Evolutionary conservation across 176 grass and related monocot species (phyloP), one percentile per base, ranked within the genome.

Genomic region (Zea mays): DNA sequence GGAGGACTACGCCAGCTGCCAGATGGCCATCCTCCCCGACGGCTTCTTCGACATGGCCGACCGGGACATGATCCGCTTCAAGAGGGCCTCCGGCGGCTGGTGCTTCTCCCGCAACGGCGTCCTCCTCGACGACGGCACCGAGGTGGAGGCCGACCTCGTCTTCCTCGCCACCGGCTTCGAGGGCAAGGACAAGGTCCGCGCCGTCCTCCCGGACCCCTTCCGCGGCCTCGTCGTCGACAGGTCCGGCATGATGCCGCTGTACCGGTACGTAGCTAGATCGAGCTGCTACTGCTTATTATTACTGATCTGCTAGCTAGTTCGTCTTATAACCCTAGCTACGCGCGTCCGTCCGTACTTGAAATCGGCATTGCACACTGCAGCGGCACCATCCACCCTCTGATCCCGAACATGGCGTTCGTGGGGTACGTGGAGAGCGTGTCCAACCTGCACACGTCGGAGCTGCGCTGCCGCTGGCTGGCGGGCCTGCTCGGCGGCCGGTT

Each of bases 371-470:
- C 3, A 6, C 4, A 1, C 0, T 66, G 42, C 79, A 93, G 95
- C 0, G 92, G 96, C n/a, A 95, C 96, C 10, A 92, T 99, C 61
- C 96, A 99, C 55, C 96, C 96, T 8, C 82, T 95, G 44, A 90
- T 99, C 63, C 92, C 92, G 5, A 87, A 99, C 87, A 99, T 99
- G 92, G 96, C 96, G 33, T 99, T 95, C 84, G 86, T 99, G 14
- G 96, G 96, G 49, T 99, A 90, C 92, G 85, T 99, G 20, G 96
- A 99, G 92, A 99, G 96, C 79, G 96, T 99, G 43, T 95, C 96
- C 6, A 99, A 99, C 85, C 89, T 99, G 67, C 96, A 99, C 85
- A 95, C 96, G 40, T 99, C 96, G 34, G 96, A 99, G 82, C 87
- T 99, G 20, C 74, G 96, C 15, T 99, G 96, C 85, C 84, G 89